Percentiles rank a stretch among this genome's conserved stretches.
Evolutionary conservation across 1,284 basidiomycete species (phyloP).

Genomic region (Ustilago trichophora): DNA sequence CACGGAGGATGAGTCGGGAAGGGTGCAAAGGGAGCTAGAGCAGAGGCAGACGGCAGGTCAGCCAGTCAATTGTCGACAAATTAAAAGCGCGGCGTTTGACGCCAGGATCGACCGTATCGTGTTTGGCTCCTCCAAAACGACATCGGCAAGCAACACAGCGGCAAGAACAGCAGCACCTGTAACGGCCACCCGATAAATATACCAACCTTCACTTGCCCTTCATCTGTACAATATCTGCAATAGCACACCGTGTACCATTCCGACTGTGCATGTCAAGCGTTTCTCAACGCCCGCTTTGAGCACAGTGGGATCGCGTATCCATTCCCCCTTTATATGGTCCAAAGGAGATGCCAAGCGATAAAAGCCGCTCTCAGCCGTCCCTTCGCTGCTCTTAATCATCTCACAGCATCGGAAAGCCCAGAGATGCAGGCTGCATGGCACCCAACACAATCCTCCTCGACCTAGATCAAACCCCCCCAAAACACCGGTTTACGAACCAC

Average conservation of each 20-base stretch:
- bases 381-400: slow-evolving; percentile 3
- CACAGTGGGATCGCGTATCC: too few relatives aligned
- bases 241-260: neutral
- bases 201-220: neutral
- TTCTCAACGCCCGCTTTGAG: too few relatives aligned
- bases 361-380: neutral
- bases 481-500: slow-evolving; percentile 1
- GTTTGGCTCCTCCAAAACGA: slow-evolving; percentile 3
- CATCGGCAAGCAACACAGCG: neutral
- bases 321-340: slow-evolving; percentile 2
- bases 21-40: slow-evolving; percentile 12
- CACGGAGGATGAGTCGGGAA: neutral
- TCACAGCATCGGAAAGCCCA: neutral
- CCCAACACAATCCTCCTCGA: slow-evolving; percentile 1
- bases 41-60: slow-evolving; percentile 14
- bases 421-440: neutral
- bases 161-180: neutral
- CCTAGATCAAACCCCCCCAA: slow-evolving; percentile 7
- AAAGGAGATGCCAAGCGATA: slow-evolving; percentile 6
- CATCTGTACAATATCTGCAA: neutral
- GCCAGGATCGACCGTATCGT: slow-evolving; percentile 32
- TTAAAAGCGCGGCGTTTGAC: slow-evolving; percentile 34
- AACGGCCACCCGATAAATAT: slow-evolving; percentile 5
- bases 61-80: slow-evolving; percentile 27
- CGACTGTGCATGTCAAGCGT: neutral